Evolutionary conservation across 805 yeast genomes (phyloP).

Genomic region (Candida multigemmis): DNA sequence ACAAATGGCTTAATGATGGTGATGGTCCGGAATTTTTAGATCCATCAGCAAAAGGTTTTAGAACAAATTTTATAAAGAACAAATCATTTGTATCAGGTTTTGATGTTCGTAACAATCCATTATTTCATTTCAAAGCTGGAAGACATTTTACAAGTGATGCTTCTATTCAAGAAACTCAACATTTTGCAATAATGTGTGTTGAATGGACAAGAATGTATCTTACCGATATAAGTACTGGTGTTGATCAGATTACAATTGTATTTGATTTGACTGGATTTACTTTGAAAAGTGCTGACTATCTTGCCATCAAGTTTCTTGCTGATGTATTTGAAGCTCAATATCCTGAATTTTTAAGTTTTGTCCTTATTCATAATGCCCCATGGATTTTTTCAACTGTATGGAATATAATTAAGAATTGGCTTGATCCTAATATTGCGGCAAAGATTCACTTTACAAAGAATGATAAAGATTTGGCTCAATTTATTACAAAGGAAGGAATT

Average conservation of each 20-base stretch:
- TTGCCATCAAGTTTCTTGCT: conserved; percentile 83
- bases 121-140: conserved; percentile 73
- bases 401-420: conserved; percentile 88
- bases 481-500: conserved; percentile 49
- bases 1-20: conserved; percentile 56
- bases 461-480: conserved; percentile 55
- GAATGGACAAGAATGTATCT: conserved; percentile 76
- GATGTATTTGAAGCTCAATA: conserved; percentile 91
- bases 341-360: conserved; percentile 83
- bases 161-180: conserved; percentile 60
- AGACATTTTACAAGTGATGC: conserved; percentile 50
- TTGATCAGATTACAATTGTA: conserved; percentile 56
- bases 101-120: conserved; percentile 69
- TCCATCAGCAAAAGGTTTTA: conserved; percentile 34
- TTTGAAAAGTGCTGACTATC: conserved; percentile 87
- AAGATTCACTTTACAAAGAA: conserved; percentile 79
- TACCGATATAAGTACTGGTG: conserved; percentile 47
- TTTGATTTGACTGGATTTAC: conserved; percentile 86
- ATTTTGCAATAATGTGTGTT: conserved; percentile 65
- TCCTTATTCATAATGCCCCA: conserved; percentile 89
- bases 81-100: conserved; percentile 70
- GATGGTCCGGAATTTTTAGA: conserved; percentile 51
- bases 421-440: conserved; percentile 92
- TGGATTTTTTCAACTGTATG: conserved; percentile 95
- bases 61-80: conserved; percentile 50